A percentile compares a stretch with the other conserved stretches of the same genome.
Conservation (phyloP, 225 moss, liverwort and hornwort species). For the Thuidium tamariscinum region DNA sequence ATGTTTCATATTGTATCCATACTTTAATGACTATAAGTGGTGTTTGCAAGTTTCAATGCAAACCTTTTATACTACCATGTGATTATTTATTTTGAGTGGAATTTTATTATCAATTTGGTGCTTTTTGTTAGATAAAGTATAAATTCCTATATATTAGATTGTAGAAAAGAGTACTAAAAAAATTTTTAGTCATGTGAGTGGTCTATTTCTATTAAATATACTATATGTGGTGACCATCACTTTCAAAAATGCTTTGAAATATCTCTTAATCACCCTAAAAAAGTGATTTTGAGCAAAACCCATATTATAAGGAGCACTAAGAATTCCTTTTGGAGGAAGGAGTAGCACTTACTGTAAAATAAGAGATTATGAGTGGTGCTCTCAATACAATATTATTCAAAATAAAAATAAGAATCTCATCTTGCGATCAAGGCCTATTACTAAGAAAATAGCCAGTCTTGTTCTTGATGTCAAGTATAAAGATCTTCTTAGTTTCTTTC, state of each 20-base stretch:
- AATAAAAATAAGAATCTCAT: accelerated
- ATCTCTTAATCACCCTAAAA: not conserved
- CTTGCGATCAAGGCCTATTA: not conserved
- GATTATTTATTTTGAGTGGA: not conserved
- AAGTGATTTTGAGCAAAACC: not conserved
- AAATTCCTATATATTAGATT: not conserved
- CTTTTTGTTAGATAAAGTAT: not conserved
- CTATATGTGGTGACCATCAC: not conserved
- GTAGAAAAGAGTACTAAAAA: no score
- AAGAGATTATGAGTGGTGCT: not conserved
- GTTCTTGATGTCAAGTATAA: not conserved
- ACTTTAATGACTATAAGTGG: no score
- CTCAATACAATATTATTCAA: not conserved
- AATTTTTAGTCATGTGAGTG: not conserved
- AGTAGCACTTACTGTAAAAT: not conserved
- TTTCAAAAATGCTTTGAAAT: not conserved
- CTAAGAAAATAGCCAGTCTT: not conserved
- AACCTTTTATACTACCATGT: not conserved
- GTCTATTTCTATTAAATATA: not conserved
- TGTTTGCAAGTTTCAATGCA: not conserved
- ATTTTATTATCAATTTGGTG: not conserved
- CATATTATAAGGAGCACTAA: not conserved
- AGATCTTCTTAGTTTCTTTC: not conserved
- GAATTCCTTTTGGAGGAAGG: accelerated
- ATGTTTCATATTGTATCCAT: not conserved